Evolutionary conservation across 2,329 filamentous ascomycete genomes (phyloP).

Genomic region (Seiridium cupressi): DNA sequence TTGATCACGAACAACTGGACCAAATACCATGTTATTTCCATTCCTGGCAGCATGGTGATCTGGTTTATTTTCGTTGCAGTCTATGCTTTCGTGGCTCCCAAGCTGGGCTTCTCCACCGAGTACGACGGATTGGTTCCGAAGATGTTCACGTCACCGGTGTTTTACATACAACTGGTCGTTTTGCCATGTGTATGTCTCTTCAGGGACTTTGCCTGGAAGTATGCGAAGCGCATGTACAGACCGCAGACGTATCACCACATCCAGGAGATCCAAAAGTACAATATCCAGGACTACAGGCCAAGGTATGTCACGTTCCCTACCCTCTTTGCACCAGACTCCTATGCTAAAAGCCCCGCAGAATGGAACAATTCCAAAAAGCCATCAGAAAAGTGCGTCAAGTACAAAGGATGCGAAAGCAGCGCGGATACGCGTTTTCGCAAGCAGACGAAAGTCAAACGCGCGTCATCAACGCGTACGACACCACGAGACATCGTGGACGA

Average conservation of each 20-base stretch:
- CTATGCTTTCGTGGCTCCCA: slow-evolving; percentile 84
- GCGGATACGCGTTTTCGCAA: slow-evolving; percentile 96
- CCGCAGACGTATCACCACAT: slow-evolving; percentile 97
- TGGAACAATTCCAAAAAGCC: slow-evolving; percentile 99
- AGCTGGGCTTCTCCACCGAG: slow-evolving; percentile 76
- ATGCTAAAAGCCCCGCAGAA: slow-evolving; percentile 51
- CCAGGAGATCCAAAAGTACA: slow-evolving; percentile 99
- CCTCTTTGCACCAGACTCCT: slow-evolving; percentile 5
- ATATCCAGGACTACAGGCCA: slow-evolving; percentile 97
- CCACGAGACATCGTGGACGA: slow-evolving; percentile 82
- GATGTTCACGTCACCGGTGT: slow-evolving; percentile 77
- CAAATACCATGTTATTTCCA: slow-evolving; percentile 94
- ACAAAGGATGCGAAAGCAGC: slow-evolving; percentile 98
- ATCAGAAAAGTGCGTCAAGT: slow-evolving; percentile 98
- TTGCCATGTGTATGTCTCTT: slow-evolving; percentile 80
- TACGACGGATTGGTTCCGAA: slow-evolving; percentile 81
- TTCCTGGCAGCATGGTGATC: slow-evolving; percentile 86
- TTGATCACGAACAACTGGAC: slow-evolving; percentile 98
- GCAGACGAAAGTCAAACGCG: slow-evolving; percentile 95
- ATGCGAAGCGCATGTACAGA: slow-evolving; percentile 93
- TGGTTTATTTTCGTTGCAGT: slow-evolving; percentile 90
- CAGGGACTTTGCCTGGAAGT: slow-evolving; percentile 95
- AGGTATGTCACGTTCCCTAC: slow-evolving; percentile 56
- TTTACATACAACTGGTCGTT: slow-evolving; percentile 87
- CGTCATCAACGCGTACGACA: slow-evolving; percentile 96